Evolutionary conservation across 164 flowering plant species (phyloP).

Genomic region (Berberis thunbergii): DNA sequence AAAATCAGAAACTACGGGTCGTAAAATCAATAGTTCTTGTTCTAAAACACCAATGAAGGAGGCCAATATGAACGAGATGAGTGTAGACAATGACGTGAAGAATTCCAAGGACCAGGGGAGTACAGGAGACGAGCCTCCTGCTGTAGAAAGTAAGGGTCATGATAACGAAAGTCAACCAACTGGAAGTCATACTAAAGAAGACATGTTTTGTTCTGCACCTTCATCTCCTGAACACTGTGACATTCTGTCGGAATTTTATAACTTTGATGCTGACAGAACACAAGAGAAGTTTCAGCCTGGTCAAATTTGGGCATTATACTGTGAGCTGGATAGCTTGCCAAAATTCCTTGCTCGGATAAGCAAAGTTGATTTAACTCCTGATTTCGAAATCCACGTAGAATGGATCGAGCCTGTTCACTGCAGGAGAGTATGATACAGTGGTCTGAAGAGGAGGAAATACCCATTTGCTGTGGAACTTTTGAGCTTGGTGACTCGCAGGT

Average conservation of each 20-base stretch:
- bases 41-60: no score
- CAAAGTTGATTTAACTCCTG: constrained; percentile 22
- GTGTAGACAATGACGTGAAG: no score
- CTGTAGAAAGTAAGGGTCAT: no score
- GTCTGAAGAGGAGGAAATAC: constrained; percentile 31
- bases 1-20: no score
- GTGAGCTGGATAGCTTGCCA: constrained; percentile 54
- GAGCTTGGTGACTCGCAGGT: constrained; percentile 1
- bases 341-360: constrained; percentile 43
- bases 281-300: constrained; percentile 35
- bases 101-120: no score
- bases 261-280: constrained; percentile 36
- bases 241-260: constrained; percentile 28
- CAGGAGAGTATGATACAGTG: constrained; percentile 26
- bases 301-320: constrained; percentile 69
- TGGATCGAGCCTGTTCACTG: constrained; percentile 28
- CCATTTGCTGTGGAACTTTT: constrained; percentile 49
- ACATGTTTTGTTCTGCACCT: no score
- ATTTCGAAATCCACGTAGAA: constrained; percentile 19
- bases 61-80: no score
- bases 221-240: no score
- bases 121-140: no score
- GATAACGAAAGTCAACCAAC: no score
- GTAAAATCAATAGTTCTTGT: no score
- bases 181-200: no score